Base-by-base conservation (phyloP, 306 rosid genomes). In the Carpinus viminea region DNA sequence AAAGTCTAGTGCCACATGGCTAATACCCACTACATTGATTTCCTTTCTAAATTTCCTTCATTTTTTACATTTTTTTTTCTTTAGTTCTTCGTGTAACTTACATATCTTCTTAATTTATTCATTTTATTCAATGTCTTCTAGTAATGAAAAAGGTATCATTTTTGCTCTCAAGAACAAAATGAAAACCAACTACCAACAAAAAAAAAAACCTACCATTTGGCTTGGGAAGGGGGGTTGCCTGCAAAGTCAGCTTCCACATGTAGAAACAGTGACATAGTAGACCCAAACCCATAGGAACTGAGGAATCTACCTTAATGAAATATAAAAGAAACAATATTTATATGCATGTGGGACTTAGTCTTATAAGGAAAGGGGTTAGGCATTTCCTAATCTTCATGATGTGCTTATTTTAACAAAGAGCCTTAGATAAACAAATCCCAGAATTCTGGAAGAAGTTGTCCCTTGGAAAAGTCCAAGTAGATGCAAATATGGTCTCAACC, bases 391-490 rank as follows among this genome's bases (percentile, higher is more conserved):
- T 38, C 48, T 11, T 17, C 28, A 52, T 74, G 79, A 76, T 79
- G 73, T 79, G 66, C 75, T 79, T 68, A 75, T 68, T 74, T 64
- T 8, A 41, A 74, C 64, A 17, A 54, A 48, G 21, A 54, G 66
- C 52, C 62, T 6, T 31, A 20, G 4, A 78, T 76, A 76, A 89
- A 79, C 75, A 59, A 76, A 77, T 59, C 81, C 87, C 75, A 62
- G 78, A 69, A 50, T 78, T 84, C 54, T 80, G 84, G 81, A 73
- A 71, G 51, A 52, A 52, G 75, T 83, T 83, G 87, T 74, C 86
- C 71, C 80, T 80, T 85, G 85, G 80, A 76, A 76, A 85, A 79
- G 76, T 83, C 87, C 87, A 85, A 76, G 80, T 43, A 80, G 74
- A 21, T 64, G 57, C 15, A 55, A 38, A 76, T 38, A 70, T 80